Evolutionary conservation across 768 basidiomycete species (phyloP).

Genomic region (Rhodosporidiobolus odoratus): DNA sequence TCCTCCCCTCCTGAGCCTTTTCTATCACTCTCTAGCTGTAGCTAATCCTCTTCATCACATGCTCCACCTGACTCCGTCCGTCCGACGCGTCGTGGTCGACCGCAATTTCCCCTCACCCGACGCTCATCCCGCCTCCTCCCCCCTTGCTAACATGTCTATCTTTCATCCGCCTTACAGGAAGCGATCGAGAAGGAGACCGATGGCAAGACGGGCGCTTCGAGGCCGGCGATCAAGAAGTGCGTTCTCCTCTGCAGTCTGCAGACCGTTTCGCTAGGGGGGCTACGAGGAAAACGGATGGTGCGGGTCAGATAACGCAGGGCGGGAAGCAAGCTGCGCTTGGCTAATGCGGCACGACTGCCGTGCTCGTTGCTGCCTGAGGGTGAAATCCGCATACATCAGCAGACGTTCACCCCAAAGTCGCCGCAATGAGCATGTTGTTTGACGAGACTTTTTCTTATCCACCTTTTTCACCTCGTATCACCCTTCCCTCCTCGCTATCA

Average conservation of each 20-base stretch:
- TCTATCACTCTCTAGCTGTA: background rate
- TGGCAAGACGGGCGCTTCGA: slow-evolving; percentile 66
- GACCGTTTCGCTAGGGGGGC: too few relatives aligned
- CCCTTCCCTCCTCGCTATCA: background rate
- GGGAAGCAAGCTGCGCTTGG: too few relatives aligned
- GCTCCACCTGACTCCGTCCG: too few relatives aligned
- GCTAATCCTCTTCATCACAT: background rate
- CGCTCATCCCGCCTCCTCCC: background rate
- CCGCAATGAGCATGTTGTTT: too few relatives aligned
- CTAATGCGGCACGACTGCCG: too few relatives aligned
- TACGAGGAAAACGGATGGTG: too few relatives aligned
- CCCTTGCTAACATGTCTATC: background rate
- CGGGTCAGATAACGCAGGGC: too few relatives aligned
- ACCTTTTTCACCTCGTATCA: background rate
- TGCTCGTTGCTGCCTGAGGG: too few relatives aligned
- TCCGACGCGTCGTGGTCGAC: background rate
- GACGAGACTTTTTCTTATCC: too few relatives aligned
- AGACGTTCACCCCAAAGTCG: too few relatives aligned
- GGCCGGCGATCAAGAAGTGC: slow-evolving; percentile 73
- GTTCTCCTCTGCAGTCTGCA: slow-evolving; percentile 46
- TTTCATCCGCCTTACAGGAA: slow-evolving; percentile 41
- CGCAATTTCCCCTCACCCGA: background rate
- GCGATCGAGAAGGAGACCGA: slow-evolving; percentile 56
- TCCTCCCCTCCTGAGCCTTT: background rate
- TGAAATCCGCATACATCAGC: too few relatives aligned